Evolutionary conservation across 2,329 filamentous ascomycete species (phyloP).

Genomic region (Claviceps africana): DNA sequence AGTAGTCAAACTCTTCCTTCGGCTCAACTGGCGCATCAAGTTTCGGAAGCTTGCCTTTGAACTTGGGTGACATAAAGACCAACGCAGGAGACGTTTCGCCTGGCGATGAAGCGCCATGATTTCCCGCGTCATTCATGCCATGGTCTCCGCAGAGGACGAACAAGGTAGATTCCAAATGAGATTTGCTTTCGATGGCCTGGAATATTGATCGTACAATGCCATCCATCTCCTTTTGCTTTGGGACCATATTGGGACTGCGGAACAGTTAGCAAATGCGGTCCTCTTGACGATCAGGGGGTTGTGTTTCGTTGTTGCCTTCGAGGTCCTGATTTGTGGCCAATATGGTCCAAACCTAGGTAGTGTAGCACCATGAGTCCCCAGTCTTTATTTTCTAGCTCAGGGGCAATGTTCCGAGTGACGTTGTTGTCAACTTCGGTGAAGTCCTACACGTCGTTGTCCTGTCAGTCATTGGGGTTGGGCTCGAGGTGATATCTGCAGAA

Average conservation of each 20-base stretch:
- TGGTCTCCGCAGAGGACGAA: slow-evolving; percentile 86
- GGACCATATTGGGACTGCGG: slow-evolving; percentile 69
- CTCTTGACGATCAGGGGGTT: not conserved
- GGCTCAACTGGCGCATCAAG: slow-evolving; percentile 41
- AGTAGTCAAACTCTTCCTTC: slow-evolving; percentile 66
- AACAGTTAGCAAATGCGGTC: not conserved
- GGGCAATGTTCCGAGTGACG: slow-evolving; percentile 76
- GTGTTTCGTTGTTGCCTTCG: slow-evolving; percentile 40
- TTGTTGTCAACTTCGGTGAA: slow-evolving; percentile 97
- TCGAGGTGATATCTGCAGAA: not conserved
- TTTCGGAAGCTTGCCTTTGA: slow-evolving; percentile 39
- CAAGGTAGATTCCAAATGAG: slow-evolving; percentile 63
- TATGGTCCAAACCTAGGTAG: slow-evolving; percentile 91
- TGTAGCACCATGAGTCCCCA: slow-evolving; percentile 93
- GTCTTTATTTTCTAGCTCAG: slow-evolving; percentile 61
- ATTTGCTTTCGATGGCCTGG: slow-evolving; percentile 52
- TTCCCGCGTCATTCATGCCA: slow-evolving; percentile 98
- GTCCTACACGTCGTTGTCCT: slow-evolving; percentile 45
- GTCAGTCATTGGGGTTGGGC: not conserved
- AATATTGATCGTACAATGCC: slow-evolving; percentile 64
- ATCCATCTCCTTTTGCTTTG: slow-evolving; percentile 93
- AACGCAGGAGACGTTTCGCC: slow-evolving; percentile 91
- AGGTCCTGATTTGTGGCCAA: slow-evolving; percentile 90
- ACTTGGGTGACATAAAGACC: slow-evolving; percentile 78
- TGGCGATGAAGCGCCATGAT: slow-evolving; percentile 85